A percentile compares a stretch with the other conserved stretches of the same genome.
Conservation (phyloP, 2,329 filamentous ascomycete genomes). For the Lecanicillium sp. region DNA sequence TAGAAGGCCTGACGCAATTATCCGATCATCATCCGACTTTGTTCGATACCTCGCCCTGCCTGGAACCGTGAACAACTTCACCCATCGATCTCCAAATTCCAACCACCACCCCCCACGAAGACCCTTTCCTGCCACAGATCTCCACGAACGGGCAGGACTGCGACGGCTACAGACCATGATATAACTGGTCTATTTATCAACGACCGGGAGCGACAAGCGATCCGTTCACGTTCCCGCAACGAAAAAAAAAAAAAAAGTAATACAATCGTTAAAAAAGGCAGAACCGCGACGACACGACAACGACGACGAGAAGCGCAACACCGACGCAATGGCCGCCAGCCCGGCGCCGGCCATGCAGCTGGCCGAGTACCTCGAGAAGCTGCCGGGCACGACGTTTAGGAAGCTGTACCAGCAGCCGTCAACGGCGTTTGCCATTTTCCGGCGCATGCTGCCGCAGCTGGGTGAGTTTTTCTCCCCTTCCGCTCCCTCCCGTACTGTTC, state of each 20-base stretch:
- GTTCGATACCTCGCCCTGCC: not conserved
- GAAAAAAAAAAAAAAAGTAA: not conserved
- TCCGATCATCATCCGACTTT: slow-evolving; percentile 13
- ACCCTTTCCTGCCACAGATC: not conserved
- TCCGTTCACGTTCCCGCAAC: not conserved
- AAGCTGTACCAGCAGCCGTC: slow-evolving; percentile 94
- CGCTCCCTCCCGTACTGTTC: no score
- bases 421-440: slow-evolving; percentile 89
- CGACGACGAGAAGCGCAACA: slow-evolving; percentile 3
- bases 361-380: slow-evolving; percentile 88
- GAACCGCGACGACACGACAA: not conserved
- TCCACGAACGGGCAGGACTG: not conserved
- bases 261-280: not conserved
- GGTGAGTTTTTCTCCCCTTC: no score
- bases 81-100: not conserved
- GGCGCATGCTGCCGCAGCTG: slow-evolving; percentile 91
- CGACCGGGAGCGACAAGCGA: no score
- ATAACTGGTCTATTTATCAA: slow-evolving; percentile 5
- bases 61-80: slow-evolving; percentile 9
- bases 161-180: slow-evolving; percentile 15
- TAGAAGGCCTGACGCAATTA: slow-evolving; percentile 9
- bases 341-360: slow-evolving; percentile 49
- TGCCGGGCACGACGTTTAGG: slow-evolving; percentile 82
- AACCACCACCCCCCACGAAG: not conserved
- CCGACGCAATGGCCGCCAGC: slow-evolving; percentile 39